Evolutionary conservation across 2,329 filamentous ascomycete species (phyloP), one percentile per base, ranked within the genome.

Genomic region (Fusarium verrucosum): DNA sequence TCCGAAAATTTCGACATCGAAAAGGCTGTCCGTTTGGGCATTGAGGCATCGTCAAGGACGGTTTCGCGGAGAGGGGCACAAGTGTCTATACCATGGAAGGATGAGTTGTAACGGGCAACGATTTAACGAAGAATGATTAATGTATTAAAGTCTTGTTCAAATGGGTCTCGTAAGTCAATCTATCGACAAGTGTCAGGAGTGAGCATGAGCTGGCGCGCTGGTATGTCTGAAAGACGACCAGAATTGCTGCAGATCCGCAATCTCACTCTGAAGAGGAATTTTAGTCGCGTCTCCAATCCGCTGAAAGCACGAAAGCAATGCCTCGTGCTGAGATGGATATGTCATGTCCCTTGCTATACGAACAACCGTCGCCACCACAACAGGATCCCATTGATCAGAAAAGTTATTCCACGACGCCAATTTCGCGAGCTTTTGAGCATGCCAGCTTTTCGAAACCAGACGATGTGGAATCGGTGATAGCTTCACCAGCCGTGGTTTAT

Each of bases 371-470:
- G 69, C 65, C 16, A 76, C 50, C 3, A 74, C 58, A 5, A 75
- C 66, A 3, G 74, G 74, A 33, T 75, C 74, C 74, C 74, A 75
- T 19, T 75, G 74, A 46, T 75, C 74, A 1, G 62, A 55, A 35
- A 74, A 74, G 16, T 65, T 72, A 30, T 75, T 75, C 44, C 71
- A 72, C 1, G 66, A 50, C 14, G 66, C 70, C 7, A 73, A 45
- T 4, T 73, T 73, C 0, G 73, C 74, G 8, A 75, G 70, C 3
- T 70, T 72, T 26, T 74, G 73, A 3, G 65, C 70, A 23, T 75
- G 74, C 74, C 74, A 59, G 16, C 56, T 59, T 22, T 33, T 43
- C 2, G 56, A 59, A 4, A 23, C 23, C 2, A 59, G 2, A 2
- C 56, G 54, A 28, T 59, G 54, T 1, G 56, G 54, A 1, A 26